Evolutionary conservation across 352 stramenopile genomes (phyloP).

Genomic region (Pythium aphanidermatum): DNA sequence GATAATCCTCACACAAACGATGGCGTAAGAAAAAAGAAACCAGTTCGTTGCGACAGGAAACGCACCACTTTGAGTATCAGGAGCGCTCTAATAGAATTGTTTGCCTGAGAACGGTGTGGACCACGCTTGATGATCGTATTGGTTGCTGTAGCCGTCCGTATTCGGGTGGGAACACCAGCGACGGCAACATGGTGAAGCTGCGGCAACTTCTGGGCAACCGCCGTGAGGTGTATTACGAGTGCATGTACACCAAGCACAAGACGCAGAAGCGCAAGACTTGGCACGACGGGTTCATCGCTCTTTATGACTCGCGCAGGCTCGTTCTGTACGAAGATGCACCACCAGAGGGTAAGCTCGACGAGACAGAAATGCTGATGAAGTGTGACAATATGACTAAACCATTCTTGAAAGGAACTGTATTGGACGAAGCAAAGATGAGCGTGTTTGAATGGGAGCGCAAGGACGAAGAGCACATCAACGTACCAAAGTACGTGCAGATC

Average conservation of each 20-base stretch:
- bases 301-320: slow-evolving; percentile 45
- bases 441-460: slow-evolving; percentile 47
- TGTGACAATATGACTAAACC: no score
- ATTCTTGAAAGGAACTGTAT: slow-evolving; percentile 26
- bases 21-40: slow-evolving; percentile 16
- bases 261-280: slow-evolving; percentile 80
- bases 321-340: slow-evolving; percentile 54
- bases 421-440: slow-evolving; percentile 56
- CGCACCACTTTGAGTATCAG: no score
- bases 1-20: neutral
- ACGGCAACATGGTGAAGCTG: slow-evolving; percentile 48
- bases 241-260: slow-evolving; percentile 88
- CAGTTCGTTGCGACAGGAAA: slow-evolving; percentile 18
- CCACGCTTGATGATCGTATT: no score
- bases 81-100: no score
- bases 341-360: slow-evolving; percentile 20
- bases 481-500: slow-evolving; percentile 39
- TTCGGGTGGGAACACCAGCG: no score
- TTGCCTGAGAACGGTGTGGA: no score
- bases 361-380: slow-evolving; percentile 3
- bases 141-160: no score
- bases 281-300: slow-evolving; percentile 67
- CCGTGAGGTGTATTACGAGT: slow-evolving; percentile 53
- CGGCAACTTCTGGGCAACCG: slow-evolving; percentile 38
- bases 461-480: slow-evolving; percentile 51